These are phyloP conservation scores for Cerrena zonata DNA, from an alignment of 1,284 basidiomycete species.

Conservation along the genomic window DNA sequence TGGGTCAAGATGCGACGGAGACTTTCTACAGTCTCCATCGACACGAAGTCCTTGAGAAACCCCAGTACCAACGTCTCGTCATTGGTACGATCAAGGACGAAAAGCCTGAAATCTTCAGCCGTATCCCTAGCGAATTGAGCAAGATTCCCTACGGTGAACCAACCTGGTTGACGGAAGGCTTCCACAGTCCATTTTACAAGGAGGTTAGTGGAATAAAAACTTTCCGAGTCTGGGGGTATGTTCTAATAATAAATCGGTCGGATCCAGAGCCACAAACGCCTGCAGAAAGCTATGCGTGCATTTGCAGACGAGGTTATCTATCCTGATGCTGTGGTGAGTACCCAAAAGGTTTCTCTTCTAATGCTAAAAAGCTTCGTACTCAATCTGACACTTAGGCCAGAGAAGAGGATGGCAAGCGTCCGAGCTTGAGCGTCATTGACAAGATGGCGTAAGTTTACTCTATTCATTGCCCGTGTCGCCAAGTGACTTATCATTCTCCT, in stretches of 20 bases:
- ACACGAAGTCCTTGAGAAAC: conserved; percentile 69
- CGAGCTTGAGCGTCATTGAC: conserved; percentile 57
- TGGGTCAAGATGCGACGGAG: conserved; percentile 81
- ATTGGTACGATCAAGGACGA: conserved; percentile 70
- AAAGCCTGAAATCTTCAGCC: conserved; percentile 49
- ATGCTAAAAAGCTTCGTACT: neutral
- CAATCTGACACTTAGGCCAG: conserved; percentile 37
- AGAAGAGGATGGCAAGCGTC: conserved; percentile 75
- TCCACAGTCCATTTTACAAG: conserved; percentile 69
- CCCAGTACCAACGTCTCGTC: conserved; percentile 65
- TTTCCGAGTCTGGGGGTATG: too few relatives aligned
- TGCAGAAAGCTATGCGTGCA: conserved; percentile 43
- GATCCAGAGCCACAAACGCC: conserved; percentile 41
- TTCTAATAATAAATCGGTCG: too few relatives aligned
- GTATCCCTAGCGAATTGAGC: conserved; percentile 52
- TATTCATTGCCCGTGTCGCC: neutral
- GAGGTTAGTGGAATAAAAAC: conserved; percentile 28
- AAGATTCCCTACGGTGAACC: conserved; percentile 81
- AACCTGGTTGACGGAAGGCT: conserved; percentile 67
- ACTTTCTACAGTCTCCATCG: conserved; percentile 81
- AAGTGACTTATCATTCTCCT: neutral
- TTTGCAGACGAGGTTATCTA: conserved; percentile 47
- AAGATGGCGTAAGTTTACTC: conserved; percentile 58
- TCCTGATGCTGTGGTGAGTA: conserved; percentile 44
- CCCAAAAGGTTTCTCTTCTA: neutral